Conservation (phyloP, 2,329 filamentous ascomycete species). For the Ampelomyces quisqualis region DNA sequence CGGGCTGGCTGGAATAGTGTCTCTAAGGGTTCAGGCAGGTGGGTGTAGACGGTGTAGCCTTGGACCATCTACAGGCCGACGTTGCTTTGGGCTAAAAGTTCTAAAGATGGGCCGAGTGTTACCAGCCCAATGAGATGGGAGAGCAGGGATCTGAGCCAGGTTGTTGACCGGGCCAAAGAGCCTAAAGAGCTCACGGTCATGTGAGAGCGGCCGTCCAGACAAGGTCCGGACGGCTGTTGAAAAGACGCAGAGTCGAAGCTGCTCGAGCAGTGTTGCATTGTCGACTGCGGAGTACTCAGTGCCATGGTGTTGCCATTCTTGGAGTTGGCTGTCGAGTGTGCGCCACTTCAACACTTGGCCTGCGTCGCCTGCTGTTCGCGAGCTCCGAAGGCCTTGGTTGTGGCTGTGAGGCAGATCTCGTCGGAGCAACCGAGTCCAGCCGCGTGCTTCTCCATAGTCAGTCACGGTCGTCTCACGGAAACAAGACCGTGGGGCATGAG, state of each 20-base stretch:
- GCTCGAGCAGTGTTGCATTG: conserved; percentile 15
- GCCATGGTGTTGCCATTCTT: conserved; percentile 7
- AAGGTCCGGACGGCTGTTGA: conserved; percentile 26
- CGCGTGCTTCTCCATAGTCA: conserved; percentile 21
- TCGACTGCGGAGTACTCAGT: conserved; percentile 4
- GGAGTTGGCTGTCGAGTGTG: conserved; percentile 11
- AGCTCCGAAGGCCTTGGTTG: conserved; percentile 29
- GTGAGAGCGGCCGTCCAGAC: conserved; percentile 30
- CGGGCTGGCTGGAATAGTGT: conserved; percentile 25
- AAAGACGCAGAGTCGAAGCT: conserved; percentile 17
- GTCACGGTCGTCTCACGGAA: conserved; percentile 39
- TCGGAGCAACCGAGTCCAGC: conserved; percentile 28
- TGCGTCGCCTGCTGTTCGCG: too few species aligned
- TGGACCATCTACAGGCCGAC: conserved; percentile 42
- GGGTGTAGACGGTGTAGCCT: conserved; percentile 37
- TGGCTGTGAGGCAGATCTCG: conserved; percentile 25
- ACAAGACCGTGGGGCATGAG: conserved; percentile 24
- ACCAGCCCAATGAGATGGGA: conserved; percentile 38
- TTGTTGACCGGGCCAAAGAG: conserved; percentile 20
- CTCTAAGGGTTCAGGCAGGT: conserved; percentile 26
- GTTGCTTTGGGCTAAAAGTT: conserved; percentile 43
- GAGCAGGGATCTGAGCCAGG: conserved; percentile 36
- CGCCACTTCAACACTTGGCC: conserved; percentile 22
- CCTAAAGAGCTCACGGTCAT: conserved; percentile 28
- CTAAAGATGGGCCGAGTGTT: conserved; percentile 40